These are phyloP conservation scores for Mesembryanthemum crystallinum DNA, from an alignment of 148 eudicot species.

Conservation along the genomic window DNA sequence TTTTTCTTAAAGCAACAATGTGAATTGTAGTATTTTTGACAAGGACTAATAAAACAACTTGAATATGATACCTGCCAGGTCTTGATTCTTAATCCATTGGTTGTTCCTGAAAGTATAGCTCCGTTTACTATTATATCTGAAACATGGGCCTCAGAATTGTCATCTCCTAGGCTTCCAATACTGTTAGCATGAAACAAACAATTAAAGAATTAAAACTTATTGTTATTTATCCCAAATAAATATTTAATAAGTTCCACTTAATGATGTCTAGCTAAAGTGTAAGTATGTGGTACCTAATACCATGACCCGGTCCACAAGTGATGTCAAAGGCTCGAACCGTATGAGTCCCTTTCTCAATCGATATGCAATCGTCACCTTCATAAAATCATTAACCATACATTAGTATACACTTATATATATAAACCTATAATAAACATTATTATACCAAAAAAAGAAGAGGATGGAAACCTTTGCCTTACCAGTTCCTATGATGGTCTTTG, in stretches of 20 bases:
- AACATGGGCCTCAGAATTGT: conserved; percentile 52
- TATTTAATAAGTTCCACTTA: too few species aligned
- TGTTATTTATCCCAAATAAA: neutral
- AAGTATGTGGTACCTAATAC: conserved; percentile 62
- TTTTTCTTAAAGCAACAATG: too few species aligned
- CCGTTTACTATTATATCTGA: conserved; percentile 58
- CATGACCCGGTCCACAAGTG: conserved; percentile 88
- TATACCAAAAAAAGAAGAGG: too few species aligned
- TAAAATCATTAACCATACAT: neutral
- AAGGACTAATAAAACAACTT: too few species aligned
- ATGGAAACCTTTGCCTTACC: conserved; percentile 42
- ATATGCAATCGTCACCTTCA: conserved; percentile 78
- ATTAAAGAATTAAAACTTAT: neutral
- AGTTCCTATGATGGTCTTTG: conserved; percentile 43
- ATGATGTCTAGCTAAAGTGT: neutral
- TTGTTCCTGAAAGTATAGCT: conserved; percentile 53
- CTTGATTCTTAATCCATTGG: conserved; percentile 77
- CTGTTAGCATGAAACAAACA: conserved; percentile 22
- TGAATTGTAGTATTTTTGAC: too few species aligned
- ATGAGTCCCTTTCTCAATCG: conserved; percentile 58
- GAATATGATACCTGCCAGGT: conserved; percentile 81
- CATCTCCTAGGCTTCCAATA: conserved; percentile 75
- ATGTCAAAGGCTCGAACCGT: conserved; percentile 41
- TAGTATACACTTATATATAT: too few species aligned
- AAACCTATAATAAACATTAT: too few species aligned